Evolutionary conservation across 768 basidiomycete genomes (phyloP), one percentile per base, ranked within the genome.

Genomic region (Tephrocybe rancida): DNA sequence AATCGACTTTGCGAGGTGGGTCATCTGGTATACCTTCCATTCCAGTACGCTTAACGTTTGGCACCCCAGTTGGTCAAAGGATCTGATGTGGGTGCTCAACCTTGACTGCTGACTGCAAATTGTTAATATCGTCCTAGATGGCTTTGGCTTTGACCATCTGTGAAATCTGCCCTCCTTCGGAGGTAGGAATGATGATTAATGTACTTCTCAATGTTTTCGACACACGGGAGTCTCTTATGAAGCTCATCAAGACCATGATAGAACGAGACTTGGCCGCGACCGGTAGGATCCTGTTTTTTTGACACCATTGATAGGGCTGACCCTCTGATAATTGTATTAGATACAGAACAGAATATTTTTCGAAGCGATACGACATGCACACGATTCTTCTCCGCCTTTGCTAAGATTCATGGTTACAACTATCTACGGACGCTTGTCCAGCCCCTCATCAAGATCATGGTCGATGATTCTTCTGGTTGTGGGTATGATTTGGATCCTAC

Each of bases 121-220:
- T 25, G n/a, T 43, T 59, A 9, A 62, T 32, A 30, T 4, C 11
- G 61, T 14, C 22, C 18, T 27, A 90, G 90, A 82, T 92, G 77
- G 78, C 83, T 1, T 76, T 95, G 38, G 90, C 90, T 1, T 70
- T 95, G 63, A 91, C 93, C 3, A 88, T 96, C 34, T 92, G 91
- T 66, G 92, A 96, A 64, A 84, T 87, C 6, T 95, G 92, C 60
- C 90, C 92, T 4, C 74, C 86, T 11, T 65, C 67, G 10, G 92
- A 96, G 61, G 85, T 90, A 3, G 93, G 95, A 52, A 85, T 86
- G 58, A 88, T 96, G 73, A 86, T 91, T 43, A 85, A 87, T 2
- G 87, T 96, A 18, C 72, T 98, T 41, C 80, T 97, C 62, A 91
- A 95, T 56, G 72, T 93, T 21, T 95, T 95, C 66, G 88, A 96